Conservation (phyloP, 495 filamentous ascomycete species). For the Podospora conica region DNA sequence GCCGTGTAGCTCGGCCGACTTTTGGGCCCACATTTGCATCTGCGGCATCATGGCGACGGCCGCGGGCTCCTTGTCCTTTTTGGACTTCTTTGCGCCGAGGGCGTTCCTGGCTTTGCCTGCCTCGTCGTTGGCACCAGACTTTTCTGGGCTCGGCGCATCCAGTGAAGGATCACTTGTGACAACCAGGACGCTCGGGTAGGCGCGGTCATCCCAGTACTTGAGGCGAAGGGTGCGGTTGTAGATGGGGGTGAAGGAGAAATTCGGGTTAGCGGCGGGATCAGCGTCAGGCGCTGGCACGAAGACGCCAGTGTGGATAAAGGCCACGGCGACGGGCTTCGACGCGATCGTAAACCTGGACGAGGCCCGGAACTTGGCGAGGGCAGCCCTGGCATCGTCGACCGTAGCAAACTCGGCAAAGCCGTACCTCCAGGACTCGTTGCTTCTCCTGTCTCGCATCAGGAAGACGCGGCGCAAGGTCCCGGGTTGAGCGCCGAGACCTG, state of each 20-base stretch:
- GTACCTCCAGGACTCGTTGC: slow-evolving; percentile 75
- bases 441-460: slow-evolving; percentile 67
- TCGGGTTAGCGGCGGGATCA: slow-evolving; percentile 42
- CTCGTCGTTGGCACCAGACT: slow-evolving; percentile 28
- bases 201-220: slow-evolving; percentile 80
- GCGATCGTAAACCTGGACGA: slow-evolving; percentile 81
- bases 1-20: slow-evolving; percentile 77
- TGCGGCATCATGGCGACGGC: slow-evolving; percentile 54
- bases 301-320: slow-evolving; percentile 80
- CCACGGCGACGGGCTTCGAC: slow-evolving; percentile 65
- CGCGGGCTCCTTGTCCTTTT: slow-evolving; percentile 60
- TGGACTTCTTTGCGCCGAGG: slow-evolving; percentile 25
- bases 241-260: slow-evolving; percentile 66
- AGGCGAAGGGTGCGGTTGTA: slow-evolving; percentile 63
- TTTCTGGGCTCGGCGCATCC: slow-evolving; percentile 32
- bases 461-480: slow-evolving; percentile 72
- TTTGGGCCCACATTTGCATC: slow-evolving; percentile 83
- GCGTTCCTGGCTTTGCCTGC: slow-evolving; percentile 33
- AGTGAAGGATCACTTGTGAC: slow-evolving; percentile 44
- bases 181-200: slow-evolving; percentile 62
- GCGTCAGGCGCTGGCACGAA: slow-evolving; percentile 71
- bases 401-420: slow-evolving; percentile 87
- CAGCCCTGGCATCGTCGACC: slow-evolving; percentile 68
- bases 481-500: slow-evolving; percentile 63
- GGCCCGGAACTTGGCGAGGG: slow-evolving; percentile 65